Conservation (phyloP, 176 grass and related monocot genomes). For the Pontederia crassipes region DNA sequence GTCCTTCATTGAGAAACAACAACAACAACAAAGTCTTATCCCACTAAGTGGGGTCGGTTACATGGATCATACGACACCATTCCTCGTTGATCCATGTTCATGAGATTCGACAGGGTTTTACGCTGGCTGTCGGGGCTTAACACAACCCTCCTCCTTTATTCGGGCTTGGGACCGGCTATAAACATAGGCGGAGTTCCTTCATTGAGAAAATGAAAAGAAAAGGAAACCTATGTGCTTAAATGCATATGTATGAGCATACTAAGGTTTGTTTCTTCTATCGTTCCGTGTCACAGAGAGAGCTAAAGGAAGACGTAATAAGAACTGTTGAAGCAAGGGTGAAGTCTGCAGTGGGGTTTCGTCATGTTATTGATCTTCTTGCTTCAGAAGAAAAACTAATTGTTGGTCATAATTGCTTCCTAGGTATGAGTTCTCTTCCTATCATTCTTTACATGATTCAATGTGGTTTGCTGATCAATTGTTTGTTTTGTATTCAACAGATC, state of each 20-base stretch:
- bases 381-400: constrained; percentile 76
- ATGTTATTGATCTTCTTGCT: constrained; percentile 91
- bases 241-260: not conserved
- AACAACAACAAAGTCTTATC: too few species aligned
- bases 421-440: constrained; percentile 26
- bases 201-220: too few species aligned
- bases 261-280: constrained; percentile 12
- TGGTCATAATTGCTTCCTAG: constrained; percentile 90
- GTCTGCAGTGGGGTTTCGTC: constrained; percentile 71
- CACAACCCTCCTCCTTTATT: too few species aligned
- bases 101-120: too few species aligned
- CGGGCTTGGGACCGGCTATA: too few species aligned
- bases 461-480: constrained; percentile 4
- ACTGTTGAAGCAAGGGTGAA: constrained; percentile 40
- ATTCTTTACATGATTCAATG: not conserved
- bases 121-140: too few species aligned
- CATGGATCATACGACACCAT: too few species aligned
- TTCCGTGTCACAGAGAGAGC: constrained; percentile 46
- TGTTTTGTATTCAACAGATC: constrained; percentile 57
- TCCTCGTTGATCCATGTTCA: too few species aligned
- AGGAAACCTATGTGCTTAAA: too few species aligned
- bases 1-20: too few species aligned
- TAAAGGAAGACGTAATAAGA: constrained; percentile 55
- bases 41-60: too few species aligned
- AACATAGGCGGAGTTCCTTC: too few species aligned